Base-by-base conservation (phyloP, 306 rosid genomes). In the Cicer chorassanicum region DNA sequence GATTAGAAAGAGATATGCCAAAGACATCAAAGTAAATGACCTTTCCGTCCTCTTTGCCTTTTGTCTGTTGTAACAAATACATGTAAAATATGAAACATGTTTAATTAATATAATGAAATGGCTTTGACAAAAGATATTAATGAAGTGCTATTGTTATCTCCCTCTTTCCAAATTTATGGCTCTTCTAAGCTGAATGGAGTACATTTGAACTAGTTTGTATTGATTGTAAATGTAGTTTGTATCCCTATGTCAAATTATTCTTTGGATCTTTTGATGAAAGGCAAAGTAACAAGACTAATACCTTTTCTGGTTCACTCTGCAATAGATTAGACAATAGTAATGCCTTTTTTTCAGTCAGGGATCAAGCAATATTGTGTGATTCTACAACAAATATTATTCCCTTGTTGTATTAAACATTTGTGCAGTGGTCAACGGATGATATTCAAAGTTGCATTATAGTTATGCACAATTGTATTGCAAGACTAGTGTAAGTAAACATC, bases 1-100 rank as follows among this genome's bases (percentile, higher is more conserved):
- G 75, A 45, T 68, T 64, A 48, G 81, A 65, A 40, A 56, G 19
- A n/a, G 39, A 34, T 9, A 44, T 55, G 74, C 77, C 66, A 11
- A 56, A 67, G 54, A 13, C 44, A 19, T 64, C 68, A 44, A 34
- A 57, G 44, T 39, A 48, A 51, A 44, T 43, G 67, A n/a, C 19
- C 42, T 15, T 55, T 21, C 60, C 40, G 12, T 50, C 69, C 55
- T 15, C 54, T 56, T 48, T 64, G 34, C 68, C 40, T 9, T 46
- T 29, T 29, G 19, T 11, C 19, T 56, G 54, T 15, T 49, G 49
- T 81, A n/a, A 65, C 38, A 21, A 9, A 5, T 29, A 29, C 51
- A 34, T 63, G 81, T 71, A 79, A 74, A 61, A 29, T 74, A 18
- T 56, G 69, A 73, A 56, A 41, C 16, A 40, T 56, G 39, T 60